These are phyloP conservation scores for Sclerotinia borealis DNA, from an alignment of 2,329 filamentous ascomycete species.

Conservation along the genomic window DNA sequence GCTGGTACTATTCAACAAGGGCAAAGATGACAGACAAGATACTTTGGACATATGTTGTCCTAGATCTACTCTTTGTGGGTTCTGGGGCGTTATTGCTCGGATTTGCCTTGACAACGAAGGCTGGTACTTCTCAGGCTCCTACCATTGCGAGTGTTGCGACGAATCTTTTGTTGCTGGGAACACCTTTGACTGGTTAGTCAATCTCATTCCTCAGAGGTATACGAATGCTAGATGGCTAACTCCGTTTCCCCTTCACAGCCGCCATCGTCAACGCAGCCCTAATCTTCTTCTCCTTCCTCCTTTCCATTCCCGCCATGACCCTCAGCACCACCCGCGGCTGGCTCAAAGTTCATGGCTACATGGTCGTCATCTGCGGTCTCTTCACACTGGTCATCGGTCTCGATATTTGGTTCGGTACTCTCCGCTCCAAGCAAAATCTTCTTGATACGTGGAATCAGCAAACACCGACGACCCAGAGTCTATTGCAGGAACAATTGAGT, in stretches of 20 bases:
- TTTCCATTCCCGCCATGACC: constrained; percentile 66
- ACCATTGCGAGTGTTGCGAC: constrained; percentile 44
- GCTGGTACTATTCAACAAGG: constrained; percentile 10
- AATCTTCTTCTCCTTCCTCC: constrained; percentile 63
- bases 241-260: constrained; percentile 38
- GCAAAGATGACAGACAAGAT: constrained; percentile 44
- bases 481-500: constrained; percentile 68
- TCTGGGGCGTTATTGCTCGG: constrained; percentile 46
- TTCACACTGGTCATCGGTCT: constrained; percentile 63
- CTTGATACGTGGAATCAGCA: constrained; percentile 54
- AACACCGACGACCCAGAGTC: constrained; percentile 50
- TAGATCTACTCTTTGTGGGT: constrained; percentile 46
- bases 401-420: constrained; percentile 66
- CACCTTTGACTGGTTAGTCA: constrained; percentile 46
- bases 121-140: constrained; percentile 36
- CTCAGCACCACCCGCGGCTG: constrained; percentile 59
- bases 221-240: neutral
- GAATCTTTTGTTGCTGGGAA: constrained; percentile 45
- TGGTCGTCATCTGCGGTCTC: constrained; percentile 54
- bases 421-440: constrained; percentile 60
- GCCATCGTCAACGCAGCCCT: constrained; percentile 67
- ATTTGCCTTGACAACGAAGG: constrained; percentile 45
- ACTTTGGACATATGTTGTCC: constrained; percentile 43
- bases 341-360: constrained; percentile 63
- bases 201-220: neutral